A percentile compares a stretch with the other conserved stretches of the same genome.
phyloP scores from a whole-genome alignment of 176 grass and related monocot species.

The Pharus latifolius region DNA sequence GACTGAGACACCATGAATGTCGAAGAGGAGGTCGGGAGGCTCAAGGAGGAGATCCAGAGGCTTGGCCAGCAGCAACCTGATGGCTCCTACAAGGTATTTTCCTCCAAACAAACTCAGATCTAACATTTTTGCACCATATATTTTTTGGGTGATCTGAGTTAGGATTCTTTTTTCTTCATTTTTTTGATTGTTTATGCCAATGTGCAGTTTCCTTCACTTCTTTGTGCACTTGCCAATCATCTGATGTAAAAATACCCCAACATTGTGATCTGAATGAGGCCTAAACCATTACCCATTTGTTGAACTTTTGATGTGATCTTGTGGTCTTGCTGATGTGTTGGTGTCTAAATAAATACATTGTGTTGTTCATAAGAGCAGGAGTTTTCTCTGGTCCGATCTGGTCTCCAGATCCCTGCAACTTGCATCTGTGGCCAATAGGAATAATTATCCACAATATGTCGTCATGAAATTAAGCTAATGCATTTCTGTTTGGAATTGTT shows the following conservation, averaged over 20 bases:
- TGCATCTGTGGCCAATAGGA: no score
- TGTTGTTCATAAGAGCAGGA: not conserved
- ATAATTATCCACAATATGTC: not conserved
- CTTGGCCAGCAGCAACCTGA: conserved; percentile 67
- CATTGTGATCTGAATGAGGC: not conserved
- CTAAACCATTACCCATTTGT: not conserved
- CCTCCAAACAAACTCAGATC: not conserved
- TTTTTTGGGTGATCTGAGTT: not conserved
- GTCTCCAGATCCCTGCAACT: not conserved
- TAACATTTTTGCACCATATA: not conserved
- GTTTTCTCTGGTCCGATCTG: not conserved
- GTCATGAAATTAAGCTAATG: not conserved
- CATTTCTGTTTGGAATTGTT: no score
- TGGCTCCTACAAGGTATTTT: conserved; percentile 72
- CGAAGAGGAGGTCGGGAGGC: conserved; percentile 82
- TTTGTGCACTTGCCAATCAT: not conserved
- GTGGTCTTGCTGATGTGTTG: not conserved
- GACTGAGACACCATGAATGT: conserved; percentile 59
- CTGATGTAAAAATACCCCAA: not conserved
- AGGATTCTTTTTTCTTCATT: not conserved
- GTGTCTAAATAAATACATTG: not conserved
- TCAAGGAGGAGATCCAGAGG: conserved; percentile 94
- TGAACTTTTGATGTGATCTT: not conserved
- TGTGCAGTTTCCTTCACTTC: not conserved
- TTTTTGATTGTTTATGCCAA: not conserved